These are phyloP conservation scores for Naematelia encephala DNA, from an alignment of 768 basidiomycete species.

Conservation along the genomic window DNA sequence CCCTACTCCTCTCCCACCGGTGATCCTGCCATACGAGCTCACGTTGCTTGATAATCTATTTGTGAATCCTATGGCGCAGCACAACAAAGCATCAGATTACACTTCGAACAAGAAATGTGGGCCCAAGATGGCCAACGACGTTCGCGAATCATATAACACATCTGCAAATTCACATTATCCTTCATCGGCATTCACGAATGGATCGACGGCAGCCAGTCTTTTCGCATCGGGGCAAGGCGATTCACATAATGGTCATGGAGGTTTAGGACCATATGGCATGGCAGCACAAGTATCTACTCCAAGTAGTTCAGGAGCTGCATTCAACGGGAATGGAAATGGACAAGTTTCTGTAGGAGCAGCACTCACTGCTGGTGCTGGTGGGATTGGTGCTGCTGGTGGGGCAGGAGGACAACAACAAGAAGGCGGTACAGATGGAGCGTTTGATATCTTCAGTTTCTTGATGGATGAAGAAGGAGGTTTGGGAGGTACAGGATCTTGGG, in stretches of 20 bases:
- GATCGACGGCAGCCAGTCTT: constrained; percentile 12
- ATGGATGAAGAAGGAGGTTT: constrained; percentile 37
- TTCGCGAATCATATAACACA: neutral
- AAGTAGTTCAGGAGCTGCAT: neutral
- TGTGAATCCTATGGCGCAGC: constrained; percentile 48
- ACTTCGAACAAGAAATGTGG: constrained; percentile 27
- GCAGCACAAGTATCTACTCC: constrained; percentile 19
- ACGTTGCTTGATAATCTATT: constrained; percentile 50
- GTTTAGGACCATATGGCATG: constrained; percentile 23
- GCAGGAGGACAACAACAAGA: constrained; percentile 1
- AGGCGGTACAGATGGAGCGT: constrained; percentile 4
- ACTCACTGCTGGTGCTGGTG: neutral
- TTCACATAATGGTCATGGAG: neutral
- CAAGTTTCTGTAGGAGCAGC: neutral
- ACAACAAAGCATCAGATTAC: constrained; percentile 49
- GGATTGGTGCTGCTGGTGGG: neutral
- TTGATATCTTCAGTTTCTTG: constrained; percentile 34
- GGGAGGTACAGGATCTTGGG: constrained; percentile 27
- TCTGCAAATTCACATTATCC: neutral
- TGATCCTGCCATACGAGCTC: constrained; percentile 48
- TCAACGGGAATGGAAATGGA: neutral
- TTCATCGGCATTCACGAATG: constrained; percentile 20
- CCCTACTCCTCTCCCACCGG: constrained; percentile 42
- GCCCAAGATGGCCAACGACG: neutral
- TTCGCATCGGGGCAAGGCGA: constrained; percentile 1